Evolutionary conservation across 768 basidiomycete species (phyloP).

Genomic region (Tremella fuciformis): DNA sequence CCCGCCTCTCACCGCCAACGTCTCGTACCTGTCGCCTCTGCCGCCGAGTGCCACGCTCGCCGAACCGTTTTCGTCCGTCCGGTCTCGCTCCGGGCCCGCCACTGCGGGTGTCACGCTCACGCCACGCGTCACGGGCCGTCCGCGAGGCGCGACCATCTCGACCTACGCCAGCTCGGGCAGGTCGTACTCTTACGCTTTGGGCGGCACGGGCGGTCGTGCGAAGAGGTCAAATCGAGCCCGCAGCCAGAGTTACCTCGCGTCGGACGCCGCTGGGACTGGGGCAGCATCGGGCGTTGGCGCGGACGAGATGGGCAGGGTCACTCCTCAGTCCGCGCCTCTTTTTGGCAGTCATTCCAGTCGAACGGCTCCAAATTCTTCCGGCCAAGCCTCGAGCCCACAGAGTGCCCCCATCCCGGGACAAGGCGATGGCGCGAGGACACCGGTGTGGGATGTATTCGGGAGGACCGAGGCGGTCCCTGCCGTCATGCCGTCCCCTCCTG

Average conservation of each 20-base stretch:
- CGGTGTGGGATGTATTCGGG: slow-evolving; percentile 35
- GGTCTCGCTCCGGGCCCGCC: no score
- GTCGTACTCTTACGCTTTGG: slow-evolving; percentile 43
- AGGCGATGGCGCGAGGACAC: not conserved
- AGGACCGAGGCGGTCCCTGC: slow-evolving; percentile 9
- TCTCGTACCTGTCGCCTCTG: slow-evolving; percentile 25
- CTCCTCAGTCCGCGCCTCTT: not conserved
- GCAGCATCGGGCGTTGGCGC: not conserved
- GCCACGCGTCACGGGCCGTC: not conserved
- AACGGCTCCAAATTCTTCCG: no score
- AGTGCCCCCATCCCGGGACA: not conserved
- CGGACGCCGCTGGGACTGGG: not conserved
- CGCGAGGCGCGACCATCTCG: slow-evolving; percentile 10
- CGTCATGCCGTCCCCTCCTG: not conserved
- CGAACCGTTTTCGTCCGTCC: not conserved
- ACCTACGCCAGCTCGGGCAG: slow-evolving; percentile 6
- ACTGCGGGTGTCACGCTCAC: not conserved
- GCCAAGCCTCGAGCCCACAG: not conserved
- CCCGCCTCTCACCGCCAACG: slow-evolving; percentile 34
- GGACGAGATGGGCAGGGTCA: not conserved
- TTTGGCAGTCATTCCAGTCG: not conserved
- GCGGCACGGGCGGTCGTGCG: slow-evolving; percentile 51
- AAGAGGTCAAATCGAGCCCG: slow-evolving; percentile 14
- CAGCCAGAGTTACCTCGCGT: not conserved
- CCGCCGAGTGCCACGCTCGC: slow-evolving; percentile 1